Base-by-base conservation (phyloP, 1,139 yeast species). In the Starmera stellimalicola region DNA sequence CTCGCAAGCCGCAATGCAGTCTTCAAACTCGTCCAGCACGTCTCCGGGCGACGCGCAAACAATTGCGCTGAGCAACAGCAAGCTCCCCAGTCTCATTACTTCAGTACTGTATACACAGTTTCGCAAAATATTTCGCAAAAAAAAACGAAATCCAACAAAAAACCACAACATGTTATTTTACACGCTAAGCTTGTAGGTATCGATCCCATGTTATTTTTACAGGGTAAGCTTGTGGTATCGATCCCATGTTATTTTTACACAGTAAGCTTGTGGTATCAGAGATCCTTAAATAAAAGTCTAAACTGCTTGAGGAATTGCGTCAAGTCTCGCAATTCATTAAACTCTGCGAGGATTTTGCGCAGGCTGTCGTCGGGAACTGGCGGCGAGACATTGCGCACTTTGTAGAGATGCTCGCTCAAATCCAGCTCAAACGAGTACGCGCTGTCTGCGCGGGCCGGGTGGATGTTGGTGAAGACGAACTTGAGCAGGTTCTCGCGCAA, bases 21-120 rank as follows among this genome's bases (percentile, higher is more conserved):
- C 70, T 28, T 62, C 59, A 50, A 85, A 87, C 33, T 77, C 83
- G 6, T 73, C 73, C 26, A 85, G 60, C 26, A 76, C 71, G 52
- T 88, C 95, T 6, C 97, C 97, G 0, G 75, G 73, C 0, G 95
- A 84, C 0, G 74, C 84, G 29, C n/a, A n/a, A n/a, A n/a, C n/a
- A n/a, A n/a, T n/a, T n/a, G n/a, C n/a, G n/a, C n/a, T n/a, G n/a
- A n/a, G n/a, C n/a, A n/a, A n/a, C n/a, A n/a, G n/a, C n/a, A n/a
- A n/a, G n/a, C n/a, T n/a, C n/a, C n/a, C n/a, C n/a, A n/a, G n/a
- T n/a, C n/a, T n/a, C n/a, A n/a, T n/a, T n/a, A n/a, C n/a, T n/a
- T n/a, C n/a, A n/a, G n/a, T n/a, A n/a, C n/a, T n/a, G n/a, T n/a
- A n/a, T n/a, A n/a, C n/a, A n/a, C n/a, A n/a, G n/a, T n/a, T n/a